Percentiles rank a stretch among this genome's conserved stretches.
These are phyloP conservation scores for Puccinia triticina DNA, from an alignment of 1,284 basidiomycete species.

Conservation along the genomic window DNA sequence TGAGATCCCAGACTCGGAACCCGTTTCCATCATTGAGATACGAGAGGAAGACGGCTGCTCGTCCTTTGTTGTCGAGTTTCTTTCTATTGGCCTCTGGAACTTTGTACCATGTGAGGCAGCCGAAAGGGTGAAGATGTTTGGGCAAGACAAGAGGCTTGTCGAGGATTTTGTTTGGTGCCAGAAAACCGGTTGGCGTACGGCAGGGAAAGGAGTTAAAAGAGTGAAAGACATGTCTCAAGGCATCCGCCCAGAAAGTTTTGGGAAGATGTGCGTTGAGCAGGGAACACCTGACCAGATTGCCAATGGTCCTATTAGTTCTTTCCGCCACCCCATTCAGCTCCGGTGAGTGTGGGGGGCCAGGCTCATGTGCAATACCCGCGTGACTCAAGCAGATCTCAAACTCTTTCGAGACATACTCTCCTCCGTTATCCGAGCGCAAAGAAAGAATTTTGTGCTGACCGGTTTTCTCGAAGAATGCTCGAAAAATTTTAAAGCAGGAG, in stretches of 20 bases:
- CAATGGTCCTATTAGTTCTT: too few species aligned
- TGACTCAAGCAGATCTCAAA: not conserved
- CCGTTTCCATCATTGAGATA: slow-evolving; percentile 8
- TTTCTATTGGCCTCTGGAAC: too few species aligned
- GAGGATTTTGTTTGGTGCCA: not conserved
- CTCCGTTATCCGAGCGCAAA: slow-evolving; percentile 1
- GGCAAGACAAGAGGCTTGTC: not conserved
- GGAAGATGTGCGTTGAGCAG: too few species aligned
- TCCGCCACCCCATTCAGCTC: too few species aligned
- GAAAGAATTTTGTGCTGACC: slow-evolving; percentile 48
- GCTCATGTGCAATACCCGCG: not conserved
- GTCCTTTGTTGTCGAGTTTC: too few species aligned
- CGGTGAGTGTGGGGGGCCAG: slow-evolving; percentile 18
- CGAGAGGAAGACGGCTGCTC: not conserved
- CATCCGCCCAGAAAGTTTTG: too few species aligned
- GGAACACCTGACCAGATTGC: too few species aligned
- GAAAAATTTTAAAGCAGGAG: slow-evolving; percentile 59
- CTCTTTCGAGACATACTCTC: slow-evolving; percentile 2
- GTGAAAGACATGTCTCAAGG: too few species aligned
- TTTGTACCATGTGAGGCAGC: too few species aligned
- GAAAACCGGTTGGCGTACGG: not conserved
- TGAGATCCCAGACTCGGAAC: slow-evolving; percentile 12
- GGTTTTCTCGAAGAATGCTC: slow-evolving; percentile 56
- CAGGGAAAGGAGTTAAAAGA: too few species aligned
- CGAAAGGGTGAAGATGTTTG: too few species aligned